Conservation (phyloP, 1,284 basidiomycete genomes). For the Puccinia novopanici region DNA sequence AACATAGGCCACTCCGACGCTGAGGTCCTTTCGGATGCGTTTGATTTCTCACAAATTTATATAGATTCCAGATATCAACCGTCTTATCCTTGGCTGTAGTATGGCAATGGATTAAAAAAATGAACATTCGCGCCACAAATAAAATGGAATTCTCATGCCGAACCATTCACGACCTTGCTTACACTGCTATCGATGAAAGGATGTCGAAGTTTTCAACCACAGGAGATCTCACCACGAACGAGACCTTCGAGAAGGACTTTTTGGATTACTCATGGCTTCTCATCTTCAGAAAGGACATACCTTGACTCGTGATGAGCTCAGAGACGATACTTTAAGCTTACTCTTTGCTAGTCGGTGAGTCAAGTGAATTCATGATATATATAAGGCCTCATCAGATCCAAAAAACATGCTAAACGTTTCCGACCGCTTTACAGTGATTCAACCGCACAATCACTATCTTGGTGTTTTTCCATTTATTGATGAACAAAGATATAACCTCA, state of each 20-base stretch:
- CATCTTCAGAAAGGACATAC: conserved; percentile 16
- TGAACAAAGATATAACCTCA: conserved; percentile 27
- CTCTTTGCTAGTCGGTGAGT: conserved; percentile 44
- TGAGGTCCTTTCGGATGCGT: conserved; percentile 4
- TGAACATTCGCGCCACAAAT: neutral
- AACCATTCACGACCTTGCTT: conserved; percentile 16
- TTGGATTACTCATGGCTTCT: neutral
- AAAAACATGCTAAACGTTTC: neutral
- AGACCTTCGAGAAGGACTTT: conserved; percentile 14
- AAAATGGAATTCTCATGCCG: conserved; percentile 14
- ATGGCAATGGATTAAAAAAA: conserved; percentile 11
- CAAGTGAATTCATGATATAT: neutral
- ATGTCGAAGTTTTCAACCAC: neutral
- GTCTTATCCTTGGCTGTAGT: neutral
- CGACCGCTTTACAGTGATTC: conserved; percentile 22
- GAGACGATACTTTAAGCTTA: conserved; percentile 25
- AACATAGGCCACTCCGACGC: neutral
- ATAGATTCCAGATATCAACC: conserved; percentile 17
- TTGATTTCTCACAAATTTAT: conserved; percentile 23
- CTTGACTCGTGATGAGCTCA: conserved; percentile 24
- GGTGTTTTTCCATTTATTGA: conserved; percentile 46
- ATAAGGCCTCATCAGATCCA: neutral
- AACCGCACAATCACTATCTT: conserved; percentile 46
- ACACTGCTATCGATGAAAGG: conserved; percentile 17
- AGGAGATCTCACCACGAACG: neutral